Evolutionary conservation across 345 rosid species (phyloP).

Genomic region (Conringia planisiliqua): DNA sequence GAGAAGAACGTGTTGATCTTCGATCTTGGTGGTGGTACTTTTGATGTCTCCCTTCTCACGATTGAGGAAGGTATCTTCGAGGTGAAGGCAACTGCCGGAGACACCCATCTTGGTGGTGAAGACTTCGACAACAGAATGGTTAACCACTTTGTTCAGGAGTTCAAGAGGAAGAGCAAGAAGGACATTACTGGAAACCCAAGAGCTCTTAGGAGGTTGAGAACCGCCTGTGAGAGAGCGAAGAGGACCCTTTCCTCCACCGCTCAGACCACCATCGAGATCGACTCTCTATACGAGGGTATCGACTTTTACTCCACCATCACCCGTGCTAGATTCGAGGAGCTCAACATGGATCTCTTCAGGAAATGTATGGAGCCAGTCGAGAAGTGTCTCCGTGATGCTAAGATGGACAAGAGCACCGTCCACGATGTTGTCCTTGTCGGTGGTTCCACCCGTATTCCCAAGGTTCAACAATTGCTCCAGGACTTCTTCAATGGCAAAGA

Average conservation of each 20-base stretch:
- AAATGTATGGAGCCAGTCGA: constrained; percentile 77
- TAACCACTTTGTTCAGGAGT: constrained; percentile 68
- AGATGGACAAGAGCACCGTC: constrained; percentile 68
- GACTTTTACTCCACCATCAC: constrained; percentile 68
- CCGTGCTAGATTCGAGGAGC: constrained; percentile 70
- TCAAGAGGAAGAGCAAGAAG: constrained; percentile 70
- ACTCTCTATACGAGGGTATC: constrained; percentile 65
- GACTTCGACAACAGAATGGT: constrained; percentile 83
- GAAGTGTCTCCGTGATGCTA: constrained; percentile 66
- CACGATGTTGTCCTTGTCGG: constrained; percentile 78
- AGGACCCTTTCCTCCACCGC: constrained; percentile 69
- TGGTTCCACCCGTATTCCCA: constrained; percentile 80
- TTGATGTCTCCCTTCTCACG: constrained; percentile 77
- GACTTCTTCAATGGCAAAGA: constrained; percentile 82
- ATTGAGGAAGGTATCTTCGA: constrained; percentile 79
- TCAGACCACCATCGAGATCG: constrained; percentile 71
- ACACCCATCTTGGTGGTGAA: constrained; percentile 78
- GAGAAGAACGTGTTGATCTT: constrained; percentile 77
- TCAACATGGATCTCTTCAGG: constrained; percentile 69
- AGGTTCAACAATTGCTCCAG: constrained; percentile 69
- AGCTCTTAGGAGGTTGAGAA: constrained; percentile 79
- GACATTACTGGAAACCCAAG: constrained; percentile 70
- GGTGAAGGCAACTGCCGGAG: constrained; percentile 78
- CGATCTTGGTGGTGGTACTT: constrained; percentile 82
- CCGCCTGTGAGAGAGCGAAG: constrained; percentile 66